phyloP scores from a whole-genome alignment of 2,329 filamentous ascomycete genomes.

The Daldinia sp. region DNA sequence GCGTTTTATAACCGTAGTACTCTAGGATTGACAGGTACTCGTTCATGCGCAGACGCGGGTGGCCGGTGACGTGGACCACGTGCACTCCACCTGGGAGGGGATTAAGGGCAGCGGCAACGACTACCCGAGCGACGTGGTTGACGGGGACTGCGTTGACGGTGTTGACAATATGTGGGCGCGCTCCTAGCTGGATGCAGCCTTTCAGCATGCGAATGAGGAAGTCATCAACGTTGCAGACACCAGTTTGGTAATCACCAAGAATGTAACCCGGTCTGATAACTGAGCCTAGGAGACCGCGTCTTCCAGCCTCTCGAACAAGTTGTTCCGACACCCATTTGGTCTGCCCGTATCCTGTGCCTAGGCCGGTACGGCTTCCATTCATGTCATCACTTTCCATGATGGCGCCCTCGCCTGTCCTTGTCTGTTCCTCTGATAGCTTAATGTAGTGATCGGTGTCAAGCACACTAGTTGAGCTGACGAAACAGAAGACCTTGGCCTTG shows the following conservation, averaged over 20 bases:
- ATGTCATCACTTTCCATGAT: conserved; percentile 84
- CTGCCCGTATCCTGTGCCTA: conserved; percentile 91
- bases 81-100: conserved; percentile 62
- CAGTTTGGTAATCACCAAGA: conserved; percentile 76
- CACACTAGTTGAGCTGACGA: conserved; percentile 84
- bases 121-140: conserved; percentile 82
- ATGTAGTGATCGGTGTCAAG: conserved; percentile 88
- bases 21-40: conserved; percentile 79
- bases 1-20: conserved; percentile 78
- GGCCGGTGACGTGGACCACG: conserved; percentile 83
- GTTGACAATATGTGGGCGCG: conserved; percentile 82
- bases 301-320: conserved; percentile 82
- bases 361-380: conserved; percentile 77
- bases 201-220: conserved; percentile 90
- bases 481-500: conserved; percentile 82
- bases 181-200: conserved; percentile 83
- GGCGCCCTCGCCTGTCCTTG: conserved; percentile 70
- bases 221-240: conserved; percentile 85
- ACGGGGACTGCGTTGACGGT: conserved; percentile 92
- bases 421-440: conserved; percentile 73
- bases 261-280: conserved; percentile 90
- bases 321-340: conserved; percentile 81
- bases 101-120: conserved; percentile 78
- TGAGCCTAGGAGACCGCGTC: conserved; percentile 78
- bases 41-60: conserved; percentile 82